These are phyloP conservation scores for Gyrodon lividus DNA, from an alignment of 768 basidiomycete species.

Conservation along the genomic window DNA sequence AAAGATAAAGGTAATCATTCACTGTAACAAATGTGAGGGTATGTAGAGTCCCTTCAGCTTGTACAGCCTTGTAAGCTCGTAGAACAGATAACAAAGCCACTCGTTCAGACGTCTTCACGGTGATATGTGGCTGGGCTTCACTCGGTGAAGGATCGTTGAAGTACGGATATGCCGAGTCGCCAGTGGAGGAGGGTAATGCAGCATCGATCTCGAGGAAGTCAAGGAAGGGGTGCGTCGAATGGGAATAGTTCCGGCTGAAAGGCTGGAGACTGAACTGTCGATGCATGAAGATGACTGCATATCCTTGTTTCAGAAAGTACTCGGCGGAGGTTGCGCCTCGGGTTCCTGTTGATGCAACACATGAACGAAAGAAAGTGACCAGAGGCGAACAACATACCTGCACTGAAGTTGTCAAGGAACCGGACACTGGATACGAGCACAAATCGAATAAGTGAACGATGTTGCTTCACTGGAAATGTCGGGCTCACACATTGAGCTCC, in stretches of 20 bases:
- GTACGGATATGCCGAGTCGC: slow-evolving; percentile 18
- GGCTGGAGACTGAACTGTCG: slow-evolving; percentile 97
- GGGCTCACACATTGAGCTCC: slow-evolving; percentile 96
- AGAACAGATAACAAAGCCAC: slow-evolving; percentile 69
- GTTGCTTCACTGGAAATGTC: slow-evolving; percentile 4
- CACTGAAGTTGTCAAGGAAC: slow-evolving; percentile 98
- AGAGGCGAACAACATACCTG: slow-evolving; percentile 52
- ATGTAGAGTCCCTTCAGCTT: slow-evolving; percentile 69
- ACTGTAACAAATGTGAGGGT: slow-evolving; percentile 91
- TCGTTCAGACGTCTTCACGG: slow-evolving; percentile 66
- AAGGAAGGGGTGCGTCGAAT: slow-evolving; percentile 96
- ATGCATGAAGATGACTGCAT: slow-evolving; percentile 99
- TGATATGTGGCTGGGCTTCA: slow-evolving; percentile 47
- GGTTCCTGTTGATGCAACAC: slow-evolving; percentile 59
- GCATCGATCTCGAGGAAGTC: slow-evolving; percentile 80
- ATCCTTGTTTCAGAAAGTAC: slow-evolving; percentile 91
- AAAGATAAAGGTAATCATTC: slow-evolving; percentile 92
- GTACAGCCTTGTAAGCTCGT: slow-evolving; percentile 76
- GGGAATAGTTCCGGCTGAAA: slow-evolving; percentile 96
- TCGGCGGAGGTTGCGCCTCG: slow-evolving; percentile 97
- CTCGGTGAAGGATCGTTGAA: slow-evolving; percentile 30
- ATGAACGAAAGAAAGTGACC: background rate
- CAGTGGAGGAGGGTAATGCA: slow-evolving; percentile 13
- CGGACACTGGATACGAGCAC: slow-evolving; percentile 66
- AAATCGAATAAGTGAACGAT: slow-evolving; percentile 15